Percentiles rank a stretch among this genome's conserved stretches.
Conservation (phyloP, 345 rosid species). For the Acer saccharum region DNA sequence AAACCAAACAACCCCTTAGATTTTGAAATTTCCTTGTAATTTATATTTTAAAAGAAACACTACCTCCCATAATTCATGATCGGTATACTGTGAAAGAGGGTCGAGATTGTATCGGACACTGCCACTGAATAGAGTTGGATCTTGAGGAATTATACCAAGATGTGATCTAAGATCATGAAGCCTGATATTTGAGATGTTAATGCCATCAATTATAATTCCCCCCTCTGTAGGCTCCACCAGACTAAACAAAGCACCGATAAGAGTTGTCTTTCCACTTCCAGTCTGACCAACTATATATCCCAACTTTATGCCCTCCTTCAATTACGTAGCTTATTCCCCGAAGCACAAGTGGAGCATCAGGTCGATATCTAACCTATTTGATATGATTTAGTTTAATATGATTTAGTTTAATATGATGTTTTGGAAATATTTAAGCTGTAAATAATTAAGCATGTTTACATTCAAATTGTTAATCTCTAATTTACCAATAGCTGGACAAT, state of each 20-base stretch:
- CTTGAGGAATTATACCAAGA: conserved; percentile 71
- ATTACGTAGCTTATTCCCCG: conserved; percentile 58
- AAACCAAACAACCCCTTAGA: too few species aligned
- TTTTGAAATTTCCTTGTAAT: neutral
- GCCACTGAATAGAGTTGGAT: conserved; percentile 67
- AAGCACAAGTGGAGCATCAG: conserved; percentile 58
- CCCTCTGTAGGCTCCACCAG: conserved; percentile 63
- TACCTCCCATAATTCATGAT: conserved; percentile 45
- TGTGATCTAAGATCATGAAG: conserved; percentile 60
- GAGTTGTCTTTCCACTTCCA: conserved; percentile 69
- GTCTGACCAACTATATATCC: conserved; percentile 62
- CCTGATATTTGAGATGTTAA: conserved; percentile 52
- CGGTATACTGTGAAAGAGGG: conserved; percentile 42
- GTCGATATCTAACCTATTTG: conserved; percentile 52
- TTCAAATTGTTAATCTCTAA: conserved; percentile 50
- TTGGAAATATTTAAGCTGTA: neutral
- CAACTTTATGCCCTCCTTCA: conserved; percentile 61
- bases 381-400: neutral
- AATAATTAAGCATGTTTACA: conserved; percentile 34
- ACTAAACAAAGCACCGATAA: conserved; percentile 55
- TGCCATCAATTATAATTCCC: conserved; percentile 49
- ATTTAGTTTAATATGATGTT: neutral
- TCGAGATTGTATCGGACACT: conserved; percentile 65
- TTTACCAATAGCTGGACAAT: conserved; percentile 58
- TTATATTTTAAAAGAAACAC: neutral